Evolutionary conservation across 208 protist species (phyloP).

Genomic region (Leishmania aethiopica): DNA sequence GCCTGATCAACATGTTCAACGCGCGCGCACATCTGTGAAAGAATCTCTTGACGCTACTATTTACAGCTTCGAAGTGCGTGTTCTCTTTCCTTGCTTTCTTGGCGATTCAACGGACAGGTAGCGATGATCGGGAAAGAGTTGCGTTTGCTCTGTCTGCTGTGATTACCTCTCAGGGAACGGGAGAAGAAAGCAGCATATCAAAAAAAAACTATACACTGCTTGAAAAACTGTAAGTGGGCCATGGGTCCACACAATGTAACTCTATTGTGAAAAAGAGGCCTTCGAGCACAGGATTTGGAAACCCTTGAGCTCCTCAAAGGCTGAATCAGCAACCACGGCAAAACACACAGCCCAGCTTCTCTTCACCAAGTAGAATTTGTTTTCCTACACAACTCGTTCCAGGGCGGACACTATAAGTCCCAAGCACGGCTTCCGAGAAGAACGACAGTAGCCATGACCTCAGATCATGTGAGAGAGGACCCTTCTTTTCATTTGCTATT

Average conservation of each 20-base stretch:
- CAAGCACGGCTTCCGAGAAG: background rate
- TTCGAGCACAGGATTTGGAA: background rate
- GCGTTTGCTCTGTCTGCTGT: background rate
- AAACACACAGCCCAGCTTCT: background rate
- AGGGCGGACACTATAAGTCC: too few relatives aligned
- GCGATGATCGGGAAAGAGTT: background rate
- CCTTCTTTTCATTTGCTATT: conserved; percentile 1
- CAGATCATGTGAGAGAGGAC: too few relatives aligned
- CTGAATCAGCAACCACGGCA: background rate
- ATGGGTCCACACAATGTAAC: background rate
- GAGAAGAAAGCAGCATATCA: background rate
- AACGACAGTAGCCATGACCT: background rate
- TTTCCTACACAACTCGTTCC: background rate
- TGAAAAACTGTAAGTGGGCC: background rate
- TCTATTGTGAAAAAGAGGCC: background rate
- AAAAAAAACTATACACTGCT: background rate
- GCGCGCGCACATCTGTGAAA: conserved; percentile 51
- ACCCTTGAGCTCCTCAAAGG: background rate
- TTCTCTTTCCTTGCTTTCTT: background rate
- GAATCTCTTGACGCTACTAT: background rate
- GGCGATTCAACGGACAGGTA: background rate
- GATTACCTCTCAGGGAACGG: background rate
- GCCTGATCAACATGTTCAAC: conserved; percentile 96
- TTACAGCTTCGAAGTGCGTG: background rate
- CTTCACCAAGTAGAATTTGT: background rate